Conservation (phyloP, 2,329 filamentous ascomycete species). For the Xylariales sp. region DNA sequence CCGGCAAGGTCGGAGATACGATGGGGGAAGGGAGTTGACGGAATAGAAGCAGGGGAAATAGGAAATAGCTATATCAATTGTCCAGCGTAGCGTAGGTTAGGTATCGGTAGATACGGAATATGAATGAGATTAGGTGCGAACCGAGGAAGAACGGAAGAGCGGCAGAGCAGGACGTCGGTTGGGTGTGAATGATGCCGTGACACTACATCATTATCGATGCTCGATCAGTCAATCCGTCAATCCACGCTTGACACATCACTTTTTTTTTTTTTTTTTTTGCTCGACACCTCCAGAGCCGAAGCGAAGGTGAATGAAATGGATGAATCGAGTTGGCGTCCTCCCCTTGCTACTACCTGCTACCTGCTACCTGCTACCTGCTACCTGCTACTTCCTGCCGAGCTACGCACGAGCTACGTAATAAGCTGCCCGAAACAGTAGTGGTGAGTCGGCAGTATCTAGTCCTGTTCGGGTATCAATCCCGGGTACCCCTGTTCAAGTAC, state of each 20-base stretch:
- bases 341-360: not conserved
- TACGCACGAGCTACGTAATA: no score
- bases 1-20: not conserved
- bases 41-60: not conserved
- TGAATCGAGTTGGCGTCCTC: constrained; percentile 9
- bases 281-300: no score
- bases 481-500: no score
- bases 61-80: no score
- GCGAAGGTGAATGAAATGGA: not conserved
- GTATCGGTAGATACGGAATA: not conserved
- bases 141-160: not conserved
- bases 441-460: no score
- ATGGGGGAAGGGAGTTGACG: not conserved
- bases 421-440: no score
- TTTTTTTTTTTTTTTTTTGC: not conserved
- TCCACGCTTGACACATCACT: constrained; percentile 23
- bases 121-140: not conserved
- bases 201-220: constrained; percentile 7
- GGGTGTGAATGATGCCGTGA: not conserved
- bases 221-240: constrained; percentile 24
- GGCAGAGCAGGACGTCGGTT: not conserved
- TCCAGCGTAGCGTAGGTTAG: not conserved
- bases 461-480: no score
- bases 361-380: not conserved
- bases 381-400: no score